Conservation (phyloP, 139 green algal species). For the Chlorella sorokiniana region DNA sequence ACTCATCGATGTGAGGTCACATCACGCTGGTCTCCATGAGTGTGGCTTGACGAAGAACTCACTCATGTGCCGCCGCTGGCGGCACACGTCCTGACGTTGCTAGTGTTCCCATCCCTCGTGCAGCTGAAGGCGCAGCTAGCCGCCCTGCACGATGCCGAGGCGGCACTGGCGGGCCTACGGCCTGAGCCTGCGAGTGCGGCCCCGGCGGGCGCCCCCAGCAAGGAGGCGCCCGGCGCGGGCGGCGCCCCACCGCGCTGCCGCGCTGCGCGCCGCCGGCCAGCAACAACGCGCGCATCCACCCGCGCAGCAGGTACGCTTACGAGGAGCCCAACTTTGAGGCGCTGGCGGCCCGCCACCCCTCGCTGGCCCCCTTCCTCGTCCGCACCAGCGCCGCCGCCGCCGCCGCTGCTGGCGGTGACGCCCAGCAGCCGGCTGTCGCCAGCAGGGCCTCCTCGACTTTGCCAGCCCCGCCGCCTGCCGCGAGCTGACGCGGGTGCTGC, state of each 20-base stretch:
- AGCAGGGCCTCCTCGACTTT: slow-evolving; percentile 61
- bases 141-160: slow-evolving; percentile 22
- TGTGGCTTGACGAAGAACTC: neutral
- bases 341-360: slow-evolving; percentile 62
- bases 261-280: neutral
- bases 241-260: neutral
- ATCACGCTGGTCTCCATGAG: no score
- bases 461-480: slow-evolving; percentile 71
- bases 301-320: slow-evolving; percentile 65
- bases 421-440: neutral
- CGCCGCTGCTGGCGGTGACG: neutral
- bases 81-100: neutral
- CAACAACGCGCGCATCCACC: slow-evolving; percentile 66
- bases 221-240: no score
- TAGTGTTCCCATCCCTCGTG: neutral
- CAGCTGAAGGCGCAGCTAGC: slow-evolving; percentile 34
- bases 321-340: slow-evolving; percentile 80
- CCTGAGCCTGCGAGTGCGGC: neutral
- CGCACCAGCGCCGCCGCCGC: neutral
- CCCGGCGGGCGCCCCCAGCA: no score
- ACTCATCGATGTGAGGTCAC: slow-evolving; percentile 18
- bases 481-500: slow-evolving; percentile 76
- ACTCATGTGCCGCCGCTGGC: neutral
- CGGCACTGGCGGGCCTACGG: slow-evolving; percentile 26
- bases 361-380: slow-evolving; percentile 54